These are phyloP conservation scores for Moelleriella libera DNA, from an alignment of 2,329 filamentous ascomycete genomes.

Conservation along the genomic window DNA sequence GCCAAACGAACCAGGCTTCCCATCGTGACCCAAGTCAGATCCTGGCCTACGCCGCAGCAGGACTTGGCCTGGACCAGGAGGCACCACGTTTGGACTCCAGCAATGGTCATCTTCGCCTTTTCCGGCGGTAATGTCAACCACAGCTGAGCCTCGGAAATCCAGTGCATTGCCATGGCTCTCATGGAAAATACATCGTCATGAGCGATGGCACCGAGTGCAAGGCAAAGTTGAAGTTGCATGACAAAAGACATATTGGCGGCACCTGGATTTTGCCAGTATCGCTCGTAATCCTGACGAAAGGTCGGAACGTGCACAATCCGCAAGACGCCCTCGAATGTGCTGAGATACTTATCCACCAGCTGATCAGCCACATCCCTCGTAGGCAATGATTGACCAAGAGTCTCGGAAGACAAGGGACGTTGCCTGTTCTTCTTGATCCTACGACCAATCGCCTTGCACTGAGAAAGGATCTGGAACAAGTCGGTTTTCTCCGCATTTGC, in stretches of 20 bases:
- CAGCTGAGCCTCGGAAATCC: conserved; percentile 37
- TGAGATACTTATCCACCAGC: conserved; percentile 38
- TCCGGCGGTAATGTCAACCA: conserved; percentile 33
- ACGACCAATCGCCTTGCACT: conserved; percentile 26
- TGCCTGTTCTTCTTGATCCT: conserved; percentile 25
- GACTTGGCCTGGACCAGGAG: conserved; percentile 35
- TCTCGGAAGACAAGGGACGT: conserved; percentile 18
- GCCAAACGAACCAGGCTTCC: conserved; percentile 37
- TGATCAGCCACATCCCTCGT: conserved; percentile 27
- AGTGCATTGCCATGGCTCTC: conserved; percentile 27
- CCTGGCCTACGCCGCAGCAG: conserved; percentile 29
- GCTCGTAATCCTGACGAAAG: conserved; percentile 38
- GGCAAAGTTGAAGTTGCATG: conserved; percentile 37
- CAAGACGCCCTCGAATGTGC: conserved; percentile 40
- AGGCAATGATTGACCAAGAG: conserved; percentile 25
- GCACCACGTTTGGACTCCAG: conserved; percentile 35
- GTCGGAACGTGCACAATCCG: conserved; percentile 43
- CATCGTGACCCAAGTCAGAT: conserved; percentile 36
- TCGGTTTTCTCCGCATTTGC: conserved; percentile 14
- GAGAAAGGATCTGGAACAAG: conserved; percentile 17
- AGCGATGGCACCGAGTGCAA: conserved; percentile 34
- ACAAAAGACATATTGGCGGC: conserved; percentile 28
- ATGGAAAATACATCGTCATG: conserved; percentile 30
- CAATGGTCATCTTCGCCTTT: conserved; percentile 34
- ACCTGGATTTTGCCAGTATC: conserved; percentile 29